phyloP scores from a whole-genome alignment of 2,329 filamentous ascomycete genomes.

The Colletotrichum agaves region DNA sequence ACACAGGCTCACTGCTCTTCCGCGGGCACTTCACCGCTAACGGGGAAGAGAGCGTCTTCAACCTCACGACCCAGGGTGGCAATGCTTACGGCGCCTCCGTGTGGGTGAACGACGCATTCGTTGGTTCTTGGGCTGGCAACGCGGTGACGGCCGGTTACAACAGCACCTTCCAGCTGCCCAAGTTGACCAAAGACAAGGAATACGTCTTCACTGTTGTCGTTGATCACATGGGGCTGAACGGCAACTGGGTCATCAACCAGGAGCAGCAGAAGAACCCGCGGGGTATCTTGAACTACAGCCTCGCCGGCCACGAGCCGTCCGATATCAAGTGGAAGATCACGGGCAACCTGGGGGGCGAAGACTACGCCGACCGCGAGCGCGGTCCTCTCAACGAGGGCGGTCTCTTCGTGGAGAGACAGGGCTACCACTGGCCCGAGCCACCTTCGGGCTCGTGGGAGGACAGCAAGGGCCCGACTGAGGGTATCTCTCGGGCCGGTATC shows the following conservation, averaged over 20 bases:
- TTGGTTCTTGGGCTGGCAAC: conserved; percentile 71
- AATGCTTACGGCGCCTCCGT: conserved; percentile 71
- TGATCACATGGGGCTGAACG: conserved; percentile 76
- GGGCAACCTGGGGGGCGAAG: conserved; percentile 69
- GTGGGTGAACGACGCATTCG: conserved; percentile 68
- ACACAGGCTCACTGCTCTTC: conserved; percentile 73
- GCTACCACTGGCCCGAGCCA: conserved; percentile 63
- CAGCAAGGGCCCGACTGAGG: conserved; percentile 46
- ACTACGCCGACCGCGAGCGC: conserved; percentile 64
- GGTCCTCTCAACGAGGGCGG: conserved; percentile 72
- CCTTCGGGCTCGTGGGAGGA: conserved; percentile 56
- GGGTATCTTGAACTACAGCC: conserved; percentile 66
- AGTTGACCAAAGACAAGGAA: conserved; percentile 57
- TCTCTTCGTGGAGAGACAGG: conserved; percentile 65
- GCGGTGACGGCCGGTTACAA: conserved; percentile 60
- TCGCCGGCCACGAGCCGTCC: conserved; percentile 57
- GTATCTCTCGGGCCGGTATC: conserved; percentile 60
- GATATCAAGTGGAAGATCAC: conserved; percentile 70
- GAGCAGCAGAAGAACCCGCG: conserved; percentile 68
- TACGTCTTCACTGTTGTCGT: conserved; percentile 74
- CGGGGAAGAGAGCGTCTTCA: conserved; percentile 66
- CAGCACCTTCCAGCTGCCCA: conserved; percentile 64
- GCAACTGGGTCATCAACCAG: conserved; percentile 66
- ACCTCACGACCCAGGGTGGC: conserved; percentile 70
- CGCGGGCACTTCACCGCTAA: conserved; percentile 71